These are phyloP conservation scores for Ophiostoma sp. DNA, from an alignment of 2,329 filamentous ascomycete species.

Conservation along the genomic window DNA sequence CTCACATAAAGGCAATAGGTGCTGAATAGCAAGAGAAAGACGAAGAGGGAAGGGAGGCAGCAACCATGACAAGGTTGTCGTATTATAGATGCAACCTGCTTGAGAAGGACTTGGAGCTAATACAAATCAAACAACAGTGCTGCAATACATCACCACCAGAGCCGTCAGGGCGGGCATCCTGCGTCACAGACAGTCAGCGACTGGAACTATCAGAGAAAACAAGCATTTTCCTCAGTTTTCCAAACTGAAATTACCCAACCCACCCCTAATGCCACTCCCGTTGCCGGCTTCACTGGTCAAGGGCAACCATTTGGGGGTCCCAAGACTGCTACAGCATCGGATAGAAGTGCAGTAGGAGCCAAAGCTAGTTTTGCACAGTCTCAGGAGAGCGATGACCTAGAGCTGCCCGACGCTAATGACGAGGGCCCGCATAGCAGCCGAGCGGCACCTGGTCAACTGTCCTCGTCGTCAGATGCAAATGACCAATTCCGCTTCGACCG, in stretches of 20 bases:
- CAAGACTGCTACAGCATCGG: constrained; percentile 23
- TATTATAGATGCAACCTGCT: too few species aligned
- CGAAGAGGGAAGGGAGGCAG: not conserved
- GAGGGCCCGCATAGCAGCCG: not conserved
- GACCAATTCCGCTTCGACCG: constrained; percentile 56
- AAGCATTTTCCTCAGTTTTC: constrained; percentile 53
- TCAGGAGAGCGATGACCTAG: constrained; percentile 25
- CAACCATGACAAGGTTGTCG: too few species aligned
- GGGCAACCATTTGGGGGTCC: constrained; percentile 44
- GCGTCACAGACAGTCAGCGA: constrained; percentile 25
- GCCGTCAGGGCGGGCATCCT: not conserved
- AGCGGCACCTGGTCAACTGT: not conserved
- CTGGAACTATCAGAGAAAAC: constrained; percentile 45
- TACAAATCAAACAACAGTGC: not conserved
- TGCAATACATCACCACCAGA: constrained; percentile 2
- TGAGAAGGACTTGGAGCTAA: too few species aligned
- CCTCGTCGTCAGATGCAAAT: constrained; percentile 25
- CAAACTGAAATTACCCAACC: constrained; percentile 46
- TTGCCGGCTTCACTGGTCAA: constrained; percentile 37
- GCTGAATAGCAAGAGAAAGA: not conserved
- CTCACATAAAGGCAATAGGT: not conserved
- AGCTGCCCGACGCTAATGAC: constrained; percentile 22
- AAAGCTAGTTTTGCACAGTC: not conserved
- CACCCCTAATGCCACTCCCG: constrained; percentile 40
- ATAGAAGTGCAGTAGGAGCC: not conserved